Evolutionary conservation across 2,329 filamentous ascomycete genomes (phyloP), one percentile per base, ranked within the genome.

Genomic region (Ilyonectria destructans): DNA sequence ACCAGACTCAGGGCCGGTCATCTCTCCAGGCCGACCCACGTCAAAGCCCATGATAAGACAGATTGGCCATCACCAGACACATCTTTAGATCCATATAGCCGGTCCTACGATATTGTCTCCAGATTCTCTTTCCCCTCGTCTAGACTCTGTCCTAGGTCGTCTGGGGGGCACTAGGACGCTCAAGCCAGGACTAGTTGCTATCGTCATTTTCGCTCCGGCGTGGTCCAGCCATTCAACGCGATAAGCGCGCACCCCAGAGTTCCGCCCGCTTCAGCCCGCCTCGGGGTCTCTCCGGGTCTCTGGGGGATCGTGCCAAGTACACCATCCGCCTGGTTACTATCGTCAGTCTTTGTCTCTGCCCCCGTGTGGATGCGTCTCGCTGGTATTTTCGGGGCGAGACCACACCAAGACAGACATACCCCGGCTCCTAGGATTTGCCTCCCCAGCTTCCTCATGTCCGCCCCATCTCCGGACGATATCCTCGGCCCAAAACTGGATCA

Each of bases 201-300:
- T 69, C 64, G 67, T 51, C 46, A 61, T 68, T 59, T 68, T 70
- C 43, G 65, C 56, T 68, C 65, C 69, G 64, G 65, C 69, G 26
- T 72, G 65, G 67, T 71, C 64, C 59, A 66, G 55, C 71, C 74
- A 75, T 67, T 61, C 70, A 67, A 62, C 74, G 74, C 74, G 74
- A 76, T 74, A 76, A 76, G 74, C 74, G 74, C 74, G 67, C 60
- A 70, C 73, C 74, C 74, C 74, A 76, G 68, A 74, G 59, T 58
- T 57, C 71, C 69, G 67, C 61, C 71, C 69, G 65, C 61, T 60
- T 69, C 43, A 70, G 70, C 62, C 68, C 71, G 58, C 58, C 49
- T 37, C 23, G 31, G 23, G 48, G 43, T 19, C 63, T 57, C 65
- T 43, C 40, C 40, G 40, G 40, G 40, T 19, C 52, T 69, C 64